Evolutionary conservation across 2,329 filamentous ascomycete genomes (phyloP).

Genomic region (Nemania abortiva): DNA sequence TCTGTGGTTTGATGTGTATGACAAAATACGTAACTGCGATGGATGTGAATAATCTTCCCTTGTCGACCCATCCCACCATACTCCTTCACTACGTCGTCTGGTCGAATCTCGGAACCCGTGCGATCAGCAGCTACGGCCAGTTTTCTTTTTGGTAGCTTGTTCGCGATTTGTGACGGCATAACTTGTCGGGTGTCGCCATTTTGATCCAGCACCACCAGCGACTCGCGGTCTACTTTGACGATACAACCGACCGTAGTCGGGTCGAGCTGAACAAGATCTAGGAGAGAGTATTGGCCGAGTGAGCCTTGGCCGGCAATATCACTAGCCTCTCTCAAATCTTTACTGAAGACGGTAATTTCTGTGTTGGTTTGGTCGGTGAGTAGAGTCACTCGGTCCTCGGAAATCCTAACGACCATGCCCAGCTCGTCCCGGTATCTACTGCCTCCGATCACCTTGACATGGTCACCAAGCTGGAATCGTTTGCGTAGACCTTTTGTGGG

Average conservation of each 20-base stretch:
- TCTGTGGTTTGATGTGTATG: constrained; percentile 87
- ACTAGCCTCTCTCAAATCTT: constrained; percentile 91
- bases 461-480: constrained; percentile 91
- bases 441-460: constrained; percentile 98
- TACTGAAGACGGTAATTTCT: constrained; percentile 98
- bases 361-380: constrained; percentile 92
- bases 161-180: constrained; percentile 91
- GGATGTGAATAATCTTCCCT: constrained; percentile 92
- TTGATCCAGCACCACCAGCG: constrained; percentile 89
- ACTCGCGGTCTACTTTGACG: constrained; percentile 95
- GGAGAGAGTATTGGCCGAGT: constrained; percentile 89
- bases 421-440: constrained; percentile 95
- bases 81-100: constrained; percentile 93
- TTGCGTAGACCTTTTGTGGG: constrained; percentile 93
- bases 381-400: constrained; percentile 90
- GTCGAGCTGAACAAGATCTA: constrained; percentile 94
- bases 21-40: constrained; percentile 91
- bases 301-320: constrained; percentile 89
- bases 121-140: constrained; percentile 91
- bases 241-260: constrained; percentile 92
- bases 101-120: constrained; percentile 90
- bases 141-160: constrained; percentile 85
- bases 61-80: constrained; percentile 84
- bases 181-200: constrained; percentile 84
- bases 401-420: constrained; percentile 95